Base-by-base conservation (phyloP, 495 filamentous ascomycete species). In the Neurospora discreta region DNA sequence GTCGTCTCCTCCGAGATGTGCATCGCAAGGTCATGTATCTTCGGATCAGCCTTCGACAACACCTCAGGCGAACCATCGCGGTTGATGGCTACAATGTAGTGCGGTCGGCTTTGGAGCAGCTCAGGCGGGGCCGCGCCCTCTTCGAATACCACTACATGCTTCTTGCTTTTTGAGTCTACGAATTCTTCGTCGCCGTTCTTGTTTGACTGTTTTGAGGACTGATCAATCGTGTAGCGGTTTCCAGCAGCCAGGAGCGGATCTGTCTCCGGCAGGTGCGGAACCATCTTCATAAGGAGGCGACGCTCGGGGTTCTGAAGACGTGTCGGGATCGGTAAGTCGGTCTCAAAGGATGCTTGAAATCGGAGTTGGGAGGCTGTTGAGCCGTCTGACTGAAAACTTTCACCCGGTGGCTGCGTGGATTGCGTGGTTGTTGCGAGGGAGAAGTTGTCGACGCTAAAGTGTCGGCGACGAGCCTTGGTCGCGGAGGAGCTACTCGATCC, bases 401-500 rank as follows among this genome's bases (percentile, higher is more conserved):
- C 52, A 13, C 52, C 52, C 58, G 52, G 7, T 33, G 23, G 4
- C n/a, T 16, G 11, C 3, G 30, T 30, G 23, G 60, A 43, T 23
- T 68, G 71, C 30, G 77, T 71, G 5, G 72, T 75, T 2, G 75
- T 77, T 3, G 72, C 71, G 20, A 77, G 52, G 16, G 77, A 78
- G 69, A 77, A 74, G 72, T 78, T 78, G 46, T 77, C 77, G 38
- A 79, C 75, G 43, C 77, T 77, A 40, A 80, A 79, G n/a, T 79
- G 75, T 2, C 78, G 72, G 69, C 75, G 77, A 26, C 76, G 77
- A 5, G 60, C 18, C 23, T 71, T 68, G 8, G 33, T 26, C 26
- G 71, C 71, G 43, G 41, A 46, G 39, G 30, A 42, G 68, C 41
- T 58, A 15, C 20, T 39, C 26, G 71, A 58, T 44, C 52, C 69